phyloP scores from a whole-genome alignment of 352 stramenopile species.

The Phytophthora quininea region DNA sequence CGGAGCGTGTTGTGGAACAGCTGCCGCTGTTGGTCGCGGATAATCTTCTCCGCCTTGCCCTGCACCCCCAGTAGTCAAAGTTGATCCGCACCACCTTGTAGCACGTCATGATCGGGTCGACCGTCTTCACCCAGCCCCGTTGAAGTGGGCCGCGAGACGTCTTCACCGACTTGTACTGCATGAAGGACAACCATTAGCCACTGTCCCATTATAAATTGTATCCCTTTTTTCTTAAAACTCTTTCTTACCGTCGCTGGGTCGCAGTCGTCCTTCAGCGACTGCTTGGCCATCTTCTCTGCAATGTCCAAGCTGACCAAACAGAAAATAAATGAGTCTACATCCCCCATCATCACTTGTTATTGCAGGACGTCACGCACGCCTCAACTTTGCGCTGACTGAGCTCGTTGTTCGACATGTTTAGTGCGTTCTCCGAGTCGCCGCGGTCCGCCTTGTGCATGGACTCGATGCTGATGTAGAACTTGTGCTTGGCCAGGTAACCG shows the following conservation, averaged over 20 bases:
- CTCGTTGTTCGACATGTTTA: constrained; percentile 72
- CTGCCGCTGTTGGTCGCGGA: constrained; percentile 84
- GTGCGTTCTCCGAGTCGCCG: constrained; percentile 68
- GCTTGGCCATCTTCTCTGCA: constrained; percentile 75
- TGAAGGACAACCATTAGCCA: background rate
- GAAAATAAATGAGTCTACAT: background rate
- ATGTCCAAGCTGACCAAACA: constrained; percentile 66
- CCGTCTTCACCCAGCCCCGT: constrained; percentile 70
- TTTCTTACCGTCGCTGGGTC: constrained; percentile 59
- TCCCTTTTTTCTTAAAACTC: too few relatives aligned
- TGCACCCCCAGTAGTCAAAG: constrained; percentile 91
- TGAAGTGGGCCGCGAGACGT: constrained; percentile 72
- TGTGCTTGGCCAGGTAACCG: constrained; percentile 85
- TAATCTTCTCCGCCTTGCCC: constrained; percentile 82
- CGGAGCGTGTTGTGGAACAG: constrained; percentile 79
- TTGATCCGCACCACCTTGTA: constrained; percentile 89
- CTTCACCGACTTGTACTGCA: constrained; percentile 74
- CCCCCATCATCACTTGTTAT: background rate
- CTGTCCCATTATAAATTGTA: too few relatives aligned
- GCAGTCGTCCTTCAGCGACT: constrained; percentile 74
- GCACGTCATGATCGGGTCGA: constrained; percentile 85
- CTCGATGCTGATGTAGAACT: constrained; percentile 90
- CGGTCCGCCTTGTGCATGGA: constrained; percentile 72
- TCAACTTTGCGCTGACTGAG: constrained; percentile 79
- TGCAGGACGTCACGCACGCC: constrained; percentile 46